phyloP scores from a whole-genome alignment of 306 rosid species.

The Rosa multiflora region DNA sequence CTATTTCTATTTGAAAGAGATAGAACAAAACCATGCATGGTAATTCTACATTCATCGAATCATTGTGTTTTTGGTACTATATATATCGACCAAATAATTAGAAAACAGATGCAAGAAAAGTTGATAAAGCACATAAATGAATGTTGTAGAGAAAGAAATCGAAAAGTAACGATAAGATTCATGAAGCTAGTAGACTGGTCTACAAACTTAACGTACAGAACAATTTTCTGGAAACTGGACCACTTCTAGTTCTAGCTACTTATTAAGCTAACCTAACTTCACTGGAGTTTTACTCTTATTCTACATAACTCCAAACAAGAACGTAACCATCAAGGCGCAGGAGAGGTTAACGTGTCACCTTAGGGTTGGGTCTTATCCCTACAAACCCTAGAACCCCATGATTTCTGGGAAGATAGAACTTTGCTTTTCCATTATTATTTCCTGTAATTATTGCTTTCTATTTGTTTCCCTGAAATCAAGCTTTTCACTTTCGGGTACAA shows the following conservation, averaged over 20 bases:
- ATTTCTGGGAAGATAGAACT: neutral
- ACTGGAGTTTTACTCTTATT: neutral
- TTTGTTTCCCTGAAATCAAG: neutral
- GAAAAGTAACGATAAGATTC: neutral
- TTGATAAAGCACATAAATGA: neutral
- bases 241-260: neutral
- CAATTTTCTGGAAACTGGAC: neutral
- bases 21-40: no score
- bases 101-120: neutral
- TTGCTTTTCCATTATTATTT: neutral
- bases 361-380: neutral
- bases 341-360: neutral
- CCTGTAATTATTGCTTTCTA: neutral
- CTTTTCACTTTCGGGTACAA: neutral
- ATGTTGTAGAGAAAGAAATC: neutral
- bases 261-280: neutral
- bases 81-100: neutral
- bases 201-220: neutral
- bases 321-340: conserved; percentile 10
- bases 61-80: neutral
- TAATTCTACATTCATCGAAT: neutral
- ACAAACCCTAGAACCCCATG: neutral
- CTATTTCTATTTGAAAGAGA: no score
- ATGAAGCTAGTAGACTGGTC: neutral
- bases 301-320: conserved; percentile 5